Percentiles rank a stretch among this genome's conserved stretches.
Evolutionary conservation across 495 filamentous ascomycete species (phyloP).

Genomic region (Glarea lozoyensis): DNA sequence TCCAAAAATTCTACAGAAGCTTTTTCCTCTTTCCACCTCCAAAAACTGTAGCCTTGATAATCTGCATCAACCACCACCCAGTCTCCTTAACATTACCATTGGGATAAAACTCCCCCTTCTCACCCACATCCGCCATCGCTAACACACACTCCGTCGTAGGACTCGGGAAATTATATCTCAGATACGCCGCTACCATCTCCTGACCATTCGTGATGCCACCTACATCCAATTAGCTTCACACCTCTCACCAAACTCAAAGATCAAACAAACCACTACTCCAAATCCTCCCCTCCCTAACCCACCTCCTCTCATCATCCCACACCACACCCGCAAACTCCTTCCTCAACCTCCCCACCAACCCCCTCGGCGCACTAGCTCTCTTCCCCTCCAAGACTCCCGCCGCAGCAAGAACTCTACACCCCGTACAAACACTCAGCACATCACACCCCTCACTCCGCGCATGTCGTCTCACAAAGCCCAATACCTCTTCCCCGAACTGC

Average conservation of each 20-base stretch:
- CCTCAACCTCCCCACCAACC: slow-evolving; percentile 34
- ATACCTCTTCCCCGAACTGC: slow-evolving; percentile 24
- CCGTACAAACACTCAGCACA: slow-evolving; percentile 48
- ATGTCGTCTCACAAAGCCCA: slow-evolving; percentile 38
- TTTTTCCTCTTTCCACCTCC: slow-evolving; percentile 25
- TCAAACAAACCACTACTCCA: slow-evolving; percentile 48
- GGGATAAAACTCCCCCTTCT: slow-evolving; percentile 35
- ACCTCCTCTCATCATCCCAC: slow-evolving; percentile 37
- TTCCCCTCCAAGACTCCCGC: slow-evolving; percentile 42
- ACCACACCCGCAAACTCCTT: slow-evolving; percentile 34
- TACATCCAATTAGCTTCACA: slow-evolving; percentile 18
- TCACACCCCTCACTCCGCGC: slow-evolving; percentile 26
- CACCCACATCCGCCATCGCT: slow-evolving; percentile 40
- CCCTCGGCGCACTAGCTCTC: slow-evolving; percentile 40
- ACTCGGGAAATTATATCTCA: slow-evolving; percentile 36
- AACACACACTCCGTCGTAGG: slow-evolving; percentile 39
- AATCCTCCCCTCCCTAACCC: slow-evolving; percentile 48
- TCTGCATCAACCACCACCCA: slow-evolving; percentile 27
- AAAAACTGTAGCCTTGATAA: slow-evolving; percentile 26
- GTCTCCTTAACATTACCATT: slow-evolving; percentile 23
- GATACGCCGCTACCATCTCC: slow-evolving; percentile 49
- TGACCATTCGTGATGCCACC: slow-evolving; percentile 56
- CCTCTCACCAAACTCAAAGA: too few relatives aligned
- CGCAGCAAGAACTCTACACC: slow-evolving; percentile 36
- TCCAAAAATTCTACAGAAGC: background rate